phyloP scores from a whole-genome alignment of 192 early-diverging fungal genomes.

The Coemansia sp. region DNA sequence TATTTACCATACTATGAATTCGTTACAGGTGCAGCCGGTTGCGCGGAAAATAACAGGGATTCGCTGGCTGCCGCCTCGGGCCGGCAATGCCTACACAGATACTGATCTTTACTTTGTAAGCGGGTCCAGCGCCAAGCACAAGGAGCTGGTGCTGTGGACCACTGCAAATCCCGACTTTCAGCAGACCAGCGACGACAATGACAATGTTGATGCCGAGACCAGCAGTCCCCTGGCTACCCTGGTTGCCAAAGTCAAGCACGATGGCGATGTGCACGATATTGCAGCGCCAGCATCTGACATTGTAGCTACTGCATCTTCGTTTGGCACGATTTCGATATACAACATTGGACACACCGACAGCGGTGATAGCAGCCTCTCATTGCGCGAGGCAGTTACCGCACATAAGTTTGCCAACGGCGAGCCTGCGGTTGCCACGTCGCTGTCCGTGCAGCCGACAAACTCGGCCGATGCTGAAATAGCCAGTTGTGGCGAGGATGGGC shows the following conservation, averaged over 20 bases:
- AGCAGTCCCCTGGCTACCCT: slow-evolving; percentile 17
- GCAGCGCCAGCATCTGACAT: slow-evolving; percentile 10
- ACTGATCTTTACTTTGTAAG: slow-evolving; percentile 38
- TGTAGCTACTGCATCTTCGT: slow-evolving; percentile 44
- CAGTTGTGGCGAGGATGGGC: slow-evolving; percentile 54
- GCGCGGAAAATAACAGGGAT: slow-evolving; percentile 37
- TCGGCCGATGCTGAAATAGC: slow-evolving; percentile 33
- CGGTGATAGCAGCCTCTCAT: neutral
- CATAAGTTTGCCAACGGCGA: slow-evolving; percentile 38
- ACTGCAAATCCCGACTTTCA: slow-evolving; percentile 45
- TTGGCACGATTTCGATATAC: slow-evolving; percentile 42
- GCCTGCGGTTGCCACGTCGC: slow-evolving; percentile 29
- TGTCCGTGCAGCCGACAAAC: slow-evolving; percentile 31
- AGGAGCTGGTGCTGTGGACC: slow-evolving; percentile 53
- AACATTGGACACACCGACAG: slow-evolving; percentile 4
- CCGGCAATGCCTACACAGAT: slow-evolving; percentile 48
- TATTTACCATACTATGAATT: slow-evolving; percentile 19
- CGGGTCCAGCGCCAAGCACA: slow-evolving; percentile 38
- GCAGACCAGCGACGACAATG: neutral
- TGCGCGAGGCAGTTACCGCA: slow-evolving; percentile 35
- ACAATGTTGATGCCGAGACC: neutral
- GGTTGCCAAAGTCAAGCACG: slow-evolving; percentile 21
- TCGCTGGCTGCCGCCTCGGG: slow-evolving; percentile 45
- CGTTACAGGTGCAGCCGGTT: slow-evolving; percentile 42
- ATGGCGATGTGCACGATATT: slow-evolving; percentile 39